phyloP scores from a whole-genome alignment of 345 rosid genomes.

The Carallia brachiata region DNA sequence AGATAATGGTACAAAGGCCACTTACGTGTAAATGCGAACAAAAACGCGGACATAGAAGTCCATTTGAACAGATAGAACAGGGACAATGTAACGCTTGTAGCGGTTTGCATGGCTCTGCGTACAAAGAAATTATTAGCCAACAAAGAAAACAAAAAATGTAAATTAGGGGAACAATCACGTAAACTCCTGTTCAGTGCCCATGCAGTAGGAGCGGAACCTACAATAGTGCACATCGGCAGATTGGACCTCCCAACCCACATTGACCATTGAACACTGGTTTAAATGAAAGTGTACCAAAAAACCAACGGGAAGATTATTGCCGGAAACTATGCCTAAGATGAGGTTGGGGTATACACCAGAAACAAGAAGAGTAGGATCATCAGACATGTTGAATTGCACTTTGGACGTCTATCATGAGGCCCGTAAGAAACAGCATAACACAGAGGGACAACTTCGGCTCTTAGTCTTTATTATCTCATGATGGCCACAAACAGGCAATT shows the following conservation, averaged over 20 bases:
- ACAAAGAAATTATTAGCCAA: constrained; percentile 6
- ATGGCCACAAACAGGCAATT: neutral
- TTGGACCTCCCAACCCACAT: no score
- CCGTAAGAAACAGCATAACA: neutral
- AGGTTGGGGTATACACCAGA: no score
- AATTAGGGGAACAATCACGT: no score
- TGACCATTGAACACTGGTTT: no score
- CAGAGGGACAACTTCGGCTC: neutral
- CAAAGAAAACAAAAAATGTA: neutral
- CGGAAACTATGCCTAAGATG: no score
- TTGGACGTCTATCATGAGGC: neutral
- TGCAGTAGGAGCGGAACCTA: no score
- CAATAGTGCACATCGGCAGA: no score
- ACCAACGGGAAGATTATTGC: neutral
- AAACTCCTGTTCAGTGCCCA: no score
- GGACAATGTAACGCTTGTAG: constrained; percentile 94
- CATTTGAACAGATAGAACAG: constrained; percentile 92
- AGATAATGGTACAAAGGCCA: constrained; percentile 20
- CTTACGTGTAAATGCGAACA: constrained; percentile 91
- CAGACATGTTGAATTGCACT: neutral
- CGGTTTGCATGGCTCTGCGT: constrained; percentile 98
- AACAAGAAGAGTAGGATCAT: no score
- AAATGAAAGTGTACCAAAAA: neutral
- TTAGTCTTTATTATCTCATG: no score
- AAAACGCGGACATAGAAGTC: constrained; percentile 94